These are phyloP conservation scores for Barnettozyma vustinii DNA, from an alignment of 805 yeast genomes.

Conservation along the genomic window DNA sequence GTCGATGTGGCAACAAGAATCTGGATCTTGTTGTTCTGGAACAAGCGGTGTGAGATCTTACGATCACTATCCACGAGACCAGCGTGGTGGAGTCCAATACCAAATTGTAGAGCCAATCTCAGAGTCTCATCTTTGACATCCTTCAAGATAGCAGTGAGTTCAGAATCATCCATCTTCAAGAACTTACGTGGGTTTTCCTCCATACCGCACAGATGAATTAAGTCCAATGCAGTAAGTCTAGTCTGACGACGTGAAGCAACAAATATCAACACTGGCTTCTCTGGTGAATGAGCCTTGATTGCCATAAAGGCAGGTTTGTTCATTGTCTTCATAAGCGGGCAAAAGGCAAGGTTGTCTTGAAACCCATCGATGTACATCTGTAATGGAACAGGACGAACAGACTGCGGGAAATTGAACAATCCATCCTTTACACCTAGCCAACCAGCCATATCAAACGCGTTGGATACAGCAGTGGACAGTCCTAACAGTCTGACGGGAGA, in stretches of 20 bases:
- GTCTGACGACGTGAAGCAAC: constrained; percentile 98
- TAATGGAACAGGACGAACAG: constrained; percentile 94
- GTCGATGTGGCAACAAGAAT: constrained; percentile 95
- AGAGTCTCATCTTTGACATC: constrained; percentile 73
- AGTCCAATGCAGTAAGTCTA: constrained; percentile 71
- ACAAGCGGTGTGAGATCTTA: constrained; percentile 81
- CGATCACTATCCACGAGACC: constrained; percentile 92
- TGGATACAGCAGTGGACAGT: constrained; percentile 89
- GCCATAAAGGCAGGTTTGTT: constrained; percentile 78
- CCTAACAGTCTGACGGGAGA: constrained; percentile 87
- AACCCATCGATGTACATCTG: constrained; percentile 88
- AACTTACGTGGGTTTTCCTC: constrained; percentile 55
- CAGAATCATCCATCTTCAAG: constrained; percentile 48
- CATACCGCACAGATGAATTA: constrained; percentile 63
- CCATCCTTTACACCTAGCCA: constrained; percentile 91
- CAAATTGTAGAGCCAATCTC: constrained; percentile 69
- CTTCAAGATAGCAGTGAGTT: constrained; percentile 53
- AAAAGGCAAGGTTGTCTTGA: constrained; percentile 76
- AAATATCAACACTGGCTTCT: constrained; percentile 90
- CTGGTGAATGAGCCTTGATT: constrained; percentile 57
- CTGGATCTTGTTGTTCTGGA: constrained; percentile 75
- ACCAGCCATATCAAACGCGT: constrained; percentile 90
- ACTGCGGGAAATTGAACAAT: constrained; percentile 88
- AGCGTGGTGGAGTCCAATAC: constrained; percentile 96
- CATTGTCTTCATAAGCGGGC: constrained; percentile 60